Evolutionary conservation across 768 basidiomycete genomes (phyloP).

Genomic region (Termitomyces sp.): DNA sequence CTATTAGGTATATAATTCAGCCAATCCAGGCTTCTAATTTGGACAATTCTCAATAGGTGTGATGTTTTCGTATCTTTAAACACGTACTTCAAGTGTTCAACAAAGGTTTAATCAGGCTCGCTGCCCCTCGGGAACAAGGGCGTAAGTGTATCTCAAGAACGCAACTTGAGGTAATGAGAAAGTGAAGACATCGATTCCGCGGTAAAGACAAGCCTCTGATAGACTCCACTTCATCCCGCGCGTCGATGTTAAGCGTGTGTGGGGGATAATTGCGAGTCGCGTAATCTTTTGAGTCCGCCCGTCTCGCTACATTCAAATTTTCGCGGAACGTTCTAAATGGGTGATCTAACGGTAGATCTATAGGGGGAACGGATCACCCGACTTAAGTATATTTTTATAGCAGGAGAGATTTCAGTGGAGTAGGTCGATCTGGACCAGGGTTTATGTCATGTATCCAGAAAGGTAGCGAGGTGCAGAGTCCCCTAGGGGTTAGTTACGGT

Average conservation of each 20-base stretch:
- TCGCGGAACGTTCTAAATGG: background rate
- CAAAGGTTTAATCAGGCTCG: background rate
- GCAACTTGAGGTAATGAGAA: background rate
- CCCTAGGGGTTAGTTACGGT: too few relatives aligned
- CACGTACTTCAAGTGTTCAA: background rate
- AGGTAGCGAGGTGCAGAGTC: constrained; percentile 13
- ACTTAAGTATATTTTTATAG: background rate
- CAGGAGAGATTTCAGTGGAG: background rate
- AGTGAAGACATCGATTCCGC: background rate
- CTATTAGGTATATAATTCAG: background rate
- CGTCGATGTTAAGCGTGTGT: background rate
- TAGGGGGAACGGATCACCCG: background rate
- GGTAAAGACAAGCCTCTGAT: background rate
- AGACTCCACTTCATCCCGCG: background rate
- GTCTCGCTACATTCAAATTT: too few relatives aligned
- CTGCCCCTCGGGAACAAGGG: too few relatives aligned
- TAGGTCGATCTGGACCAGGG: background rate
- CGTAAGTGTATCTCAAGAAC: constrained; percentile 42
- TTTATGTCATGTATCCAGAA: background rate
- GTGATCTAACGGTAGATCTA: background rate
- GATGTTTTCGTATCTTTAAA: too few relatives aligned
- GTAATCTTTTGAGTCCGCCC: background rate
- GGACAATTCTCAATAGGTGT: too few relatives aligned
- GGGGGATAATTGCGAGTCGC: background rate
- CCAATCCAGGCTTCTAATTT: too few relatives aligned